Evolutionary conservation across 306 rosid genomes (phyloP), one percentile per base, ranked within the genome.

Genomic region (Prunus davidiana): DNA sequence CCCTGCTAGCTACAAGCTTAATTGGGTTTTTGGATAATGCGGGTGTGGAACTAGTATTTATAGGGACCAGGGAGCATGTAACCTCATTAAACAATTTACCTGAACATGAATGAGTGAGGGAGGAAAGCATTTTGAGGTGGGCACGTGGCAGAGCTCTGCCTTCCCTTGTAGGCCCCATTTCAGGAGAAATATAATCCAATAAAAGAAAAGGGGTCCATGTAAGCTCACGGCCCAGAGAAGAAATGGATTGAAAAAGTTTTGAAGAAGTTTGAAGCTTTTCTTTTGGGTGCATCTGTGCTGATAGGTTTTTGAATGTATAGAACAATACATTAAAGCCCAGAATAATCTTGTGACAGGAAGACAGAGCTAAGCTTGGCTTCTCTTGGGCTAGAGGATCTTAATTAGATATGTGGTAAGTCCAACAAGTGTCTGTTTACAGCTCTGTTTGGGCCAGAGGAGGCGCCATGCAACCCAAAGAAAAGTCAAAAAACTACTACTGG

Each of bases 61-160:
- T 77, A 77, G 58, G 28, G 71, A 60, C 22, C 43, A 2, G 52
- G 52, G 58, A 52, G 58, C 24, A 15, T 52, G 9, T 52, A 52
- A 52, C 16, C 58, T 18, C 22, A 18, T 15, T 7, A 52, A 18
- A 3, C 16, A 3, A 49, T 13, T 38, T 13, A 49, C 7, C 58
- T 52, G 15, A 52, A 52, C 20, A 18, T 14, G 69, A 82, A 57
- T 81, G 82, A 82, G 75, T 76, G 79, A 71, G 68, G 74, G 80
- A 38, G 67, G 78, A 74, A 73, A 47, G 13, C 57, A 68, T 41
- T 85, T 67, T 67, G 79, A 82, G 79, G 87, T 82, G 91, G 82
- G 88, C 91, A 85, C 85, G 87, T 88, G 97, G 93, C 88, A 86
- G 69, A 38, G 9, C 43, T 38, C 9, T 7, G 43, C 6, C 43